Evolutionary conservation across 495 filamentous ascomycete species (phyloP).

Genomic region (Evernia prunastri): DNA sequence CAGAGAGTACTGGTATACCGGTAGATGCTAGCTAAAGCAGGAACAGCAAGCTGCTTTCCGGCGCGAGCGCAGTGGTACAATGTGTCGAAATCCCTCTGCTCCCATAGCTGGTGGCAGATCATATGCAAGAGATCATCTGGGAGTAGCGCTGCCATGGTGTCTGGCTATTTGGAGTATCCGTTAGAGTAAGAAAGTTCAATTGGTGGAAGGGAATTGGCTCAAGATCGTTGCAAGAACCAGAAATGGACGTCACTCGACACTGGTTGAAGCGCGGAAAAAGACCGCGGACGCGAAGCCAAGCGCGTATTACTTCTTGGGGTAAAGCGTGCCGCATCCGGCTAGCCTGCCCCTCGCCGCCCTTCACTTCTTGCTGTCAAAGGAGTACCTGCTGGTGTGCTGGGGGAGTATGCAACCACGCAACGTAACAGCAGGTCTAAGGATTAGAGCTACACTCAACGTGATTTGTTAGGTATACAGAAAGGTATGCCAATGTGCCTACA

Average conservation of each 20-base stretch:
- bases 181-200: conserved; percentile 3
- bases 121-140: conserved; percentile 56
- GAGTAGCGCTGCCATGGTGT: conserved; percentile 33
- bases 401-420: too few species aligned
- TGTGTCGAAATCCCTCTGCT: conserved; percentile 46
- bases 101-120: conserved; percentile 50
- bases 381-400: too few species aligned
- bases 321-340: not conserved
- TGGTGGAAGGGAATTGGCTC: conserved; percentile 19
- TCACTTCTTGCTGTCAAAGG: too few species aligned
- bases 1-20: conserved; percentile 35
- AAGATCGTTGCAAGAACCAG: not conserved
- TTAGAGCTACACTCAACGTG: too few species aligned
- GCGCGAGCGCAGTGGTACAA: conserved; percentile 51
- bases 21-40: conserved; percentile 59
- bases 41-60: conserved; percentile 45
- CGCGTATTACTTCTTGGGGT: not conserved
- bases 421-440: too few species aligned
- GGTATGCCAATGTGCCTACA: too few species aligned
- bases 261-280: conserved; percentile 8
- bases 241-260: not conserved
- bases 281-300: conserved; percentile 19
- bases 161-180: not conserved
- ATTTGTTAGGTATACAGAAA: too few species aligned
- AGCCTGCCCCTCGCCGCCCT: not conserved